phyloP scores from a whole-genome alignment of 371 early-diverging fungal species.

The Mucor lusitanicus region DNA sequence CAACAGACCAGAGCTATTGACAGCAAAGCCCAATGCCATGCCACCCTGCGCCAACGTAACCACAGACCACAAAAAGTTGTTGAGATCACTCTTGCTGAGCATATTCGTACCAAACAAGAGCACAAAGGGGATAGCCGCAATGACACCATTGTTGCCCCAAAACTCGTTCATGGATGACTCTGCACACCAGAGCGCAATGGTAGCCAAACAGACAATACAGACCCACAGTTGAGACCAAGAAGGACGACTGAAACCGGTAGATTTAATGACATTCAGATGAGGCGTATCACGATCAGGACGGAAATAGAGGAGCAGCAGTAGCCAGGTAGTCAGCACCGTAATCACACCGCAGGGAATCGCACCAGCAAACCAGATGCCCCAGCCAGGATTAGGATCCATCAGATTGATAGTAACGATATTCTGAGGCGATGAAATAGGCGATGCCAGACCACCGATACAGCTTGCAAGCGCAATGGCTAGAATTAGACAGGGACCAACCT shows the following conservation, averaged over 20 bases:
- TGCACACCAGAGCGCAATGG: conserved; percentile 90
- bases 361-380: conserved; percentile 84
- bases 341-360: conserved; percentile 68
- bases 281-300: conserved; percentile 57
- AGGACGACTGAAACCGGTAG: conserved; percentile 38
- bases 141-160: conserved; percentile 91
- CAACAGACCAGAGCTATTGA: conserved; percentile 84
- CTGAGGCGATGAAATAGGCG: conserved; percentile 95
- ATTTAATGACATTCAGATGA: conserved; percentile 51
- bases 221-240: conserved; percentile 58
- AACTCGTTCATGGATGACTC: conserved; percentile 67
- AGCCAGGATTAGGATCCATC: conserved; percentile 85
- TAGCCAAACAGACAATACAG: conserved; percentile 57
- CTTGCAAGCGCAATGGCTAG: conserved; percentile 94
- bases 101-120: conserved; percentile 89
- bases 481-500: conserved; percentile 84
- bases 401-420: conserved; percentile 86
- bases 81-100: conserved; percentile 93
- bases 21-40: conserved; percentile 88
- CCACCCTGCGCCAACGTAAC: conserved; percentile 96
- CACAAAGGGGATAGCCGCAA: conserved; percentile 91
- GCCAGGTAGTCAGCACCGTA: neutral
- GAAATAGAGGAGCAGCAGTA: conserved; percentile 69
- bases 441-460: conserved; percentile 96
- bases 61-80: conserved; percentile 91